Evolutionary conservation across 768 basidiomycete genomes (phyloP).

Genomic region (Mrakia frigida): DNA sequence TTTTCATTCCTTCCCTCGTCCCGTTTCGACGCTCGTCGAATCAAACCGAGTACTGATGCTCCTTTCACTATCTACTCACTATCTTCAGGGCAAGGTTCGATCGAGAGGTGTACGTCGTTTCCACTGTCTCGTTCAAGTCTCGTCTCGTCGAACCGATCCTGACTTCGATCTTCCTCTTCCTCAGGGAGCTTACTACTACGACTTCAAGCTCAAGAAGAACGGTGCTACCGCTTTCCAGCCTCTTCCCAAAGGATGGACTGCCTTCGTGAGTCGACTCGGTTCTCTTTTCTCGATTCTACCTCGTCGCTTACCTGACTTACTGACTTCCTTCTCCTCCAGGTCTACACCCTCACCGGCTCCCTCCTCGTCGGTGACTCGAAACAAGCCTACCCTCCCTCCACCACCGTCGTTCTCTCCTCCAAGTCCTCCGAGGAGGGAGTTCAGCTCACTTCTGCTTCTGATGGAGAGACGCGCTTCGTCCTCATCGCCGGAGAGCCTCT

Average conservation of each 20-base stretch:
- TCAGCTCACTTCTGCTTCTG: constrained; percentile 51
- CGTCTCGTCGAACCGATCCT: neutral
- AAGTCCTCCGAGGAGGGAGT: constrained; percentile 62
- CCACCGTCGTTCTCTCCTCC: constrained; percentile 78
- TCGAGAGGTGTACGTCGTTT: constrained; percentile 91
- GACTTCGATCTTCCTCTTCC: neutral
- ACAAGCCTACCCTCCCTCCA: constrained; percentile 54
- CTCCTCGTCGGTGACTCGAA: constrained; percentile 52
- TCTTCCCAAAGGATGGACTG: constrained; percentile 67
- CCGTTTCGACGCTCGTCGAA: too few relatives aligned
- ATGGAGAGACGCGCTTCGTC: constrained; percentile 64
- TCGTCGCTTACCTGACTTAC: neutral
- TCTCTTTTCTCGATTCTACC: neutral
- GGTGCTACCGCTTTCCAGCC: constrained; percentile 15
- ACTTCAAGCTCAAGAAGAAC: constrained; percentile 59
- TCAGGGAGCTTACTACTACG: constrained; percentile 16
- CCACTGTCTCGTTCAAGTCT: constrained; percentile 66
- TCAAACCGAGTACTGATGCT: too few relatives aligned
- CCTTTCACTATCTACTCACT: neutral
- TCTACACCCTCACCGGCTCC: constrained; percentile 60
- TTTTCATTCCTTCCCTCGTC: neutral
- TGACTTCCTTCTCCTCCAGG: constrained; percentile 16
- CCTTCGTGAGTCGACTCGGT: constrained; percentile 50
- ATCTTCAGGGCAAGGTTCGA: constrained; percentile 65
- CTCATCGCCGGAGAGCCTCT: constrained; percentile 82